A percentile compares a stretch with the other conserved stretches of the same genome.
Conservation (phyloP, 805 yeast genomes). For the Candida silvatica region DNA sequence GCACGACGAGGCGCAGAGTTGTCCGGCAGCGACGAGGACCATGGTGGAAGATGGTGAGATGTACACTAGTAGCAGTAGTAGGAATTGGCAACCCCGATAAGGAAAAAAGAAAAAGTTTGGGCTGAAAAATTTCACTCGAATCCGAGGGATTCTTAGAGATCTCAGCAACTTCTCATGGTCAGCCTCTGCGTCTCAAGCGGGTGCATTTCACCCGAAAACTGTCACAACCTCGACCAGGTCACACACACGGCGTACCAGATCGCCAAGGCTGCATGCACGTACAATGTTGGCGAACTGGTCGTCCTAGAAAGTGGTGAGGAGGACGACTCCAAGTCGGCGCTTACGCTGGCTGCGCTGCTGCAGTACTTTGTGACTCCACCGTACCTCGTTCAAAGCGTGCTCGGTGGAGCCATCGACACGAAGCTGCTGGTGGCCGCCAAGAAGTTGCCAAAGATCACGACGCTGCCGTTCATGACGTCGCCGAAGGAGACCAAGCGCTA, state of each 20-base stretch:
- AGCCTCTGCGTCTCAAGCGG: constrained; percentile 72
- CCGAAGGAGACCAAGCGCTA: constrained; percentile 22
- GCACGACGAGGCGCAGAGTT: constrained; percentile 66
- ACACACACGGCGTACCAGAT: constrained; percentile 71
- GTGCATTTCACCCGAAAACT: constrained; percentile 43
- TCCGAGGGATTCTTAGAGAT: too few relatives aligned
- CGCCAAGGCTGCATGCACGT: constrained; percentile 65
- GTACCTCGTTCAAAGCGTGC: constrained; percentile 59
- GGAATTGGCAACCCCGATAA: too few relatives aligned
- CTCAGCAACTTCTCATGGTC: constrained; percentile 12
- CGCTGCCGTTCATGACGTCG: constrained; percentile 65
- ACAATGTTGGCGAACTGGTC: constrained; percentile 66
- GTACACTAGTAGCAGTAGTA: too few relatives aligned
- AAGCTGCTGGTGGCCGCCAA: constrained; percentile 43
- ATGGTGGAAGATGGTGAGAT: constrained; percentile 19
- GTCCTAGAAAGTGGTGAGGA: constrained; percentile 31
- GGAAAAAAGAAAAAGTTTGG: background rate
- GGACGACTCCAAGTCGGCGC: constrained; percentile 22
- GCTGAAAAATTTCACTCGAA: background rate
- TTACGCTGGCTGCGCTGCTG: constrained; percentile 58
- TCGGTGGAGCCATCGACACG: constrained; percentile 22
- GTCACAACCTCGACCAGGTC: constrained; percentile 61
- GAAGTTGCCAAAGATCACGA: constrained; percentile 61
- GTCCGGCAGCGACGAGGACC: constrained; percentile 77
- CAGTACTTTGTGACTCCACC: constrained; percentile 84